A percentile compares a stretch with the other conserved stretches of the same genome.
Conservation (phyloP, 129 eudicot species). For the Tagetes patula region DNA sequence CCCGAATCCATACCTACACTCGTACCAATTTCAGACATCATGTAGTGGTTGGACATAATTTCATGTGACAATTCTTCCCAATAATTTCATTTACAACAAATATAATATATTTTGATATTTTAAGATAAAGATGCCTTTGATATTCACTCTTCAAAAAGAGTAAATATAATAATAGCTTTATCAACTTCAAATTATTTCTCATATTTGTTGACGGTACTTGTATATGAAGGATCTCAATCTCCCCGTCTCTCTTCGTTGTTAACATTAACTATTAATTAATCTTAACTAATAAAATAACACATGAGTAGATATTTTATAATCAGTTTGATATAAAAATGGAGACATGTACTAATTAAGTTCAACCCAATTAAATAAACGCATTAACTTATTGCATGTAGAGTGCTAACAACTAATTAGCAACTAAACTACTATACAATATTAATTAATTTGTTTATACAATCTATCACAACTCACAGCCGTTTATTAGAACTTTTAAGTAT, state of each 20-base stretch:
- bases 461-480: no score
- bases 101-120: neutral
- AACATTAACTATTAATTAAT: neutral
- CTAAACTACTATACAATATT: no score
- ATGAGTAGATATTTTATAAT: neutral
- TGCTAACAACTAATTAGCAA: no score
- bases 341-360: no score
- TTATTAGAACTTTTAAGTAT: no score
- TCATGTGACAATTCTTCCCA: conserved; percentile 8
- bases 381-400: no score
- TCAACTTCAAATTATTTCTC: neutral
- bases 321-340: no score
- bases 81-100: neutral
- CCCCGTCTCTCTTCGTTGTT: neutral
- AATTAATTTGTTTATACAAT: no score
- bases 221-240: neutral
- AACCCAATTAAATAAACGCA: no score
- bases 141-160: neutral
- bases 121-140: neutral
- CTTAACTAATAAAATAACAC: neutral
- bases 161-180: neutral
- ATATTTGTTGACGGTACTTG: neutral
- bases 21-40: conserved; percentile 28
- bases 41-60: conserved; percentile 33
- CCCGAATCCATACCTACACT: conserved; percentile 23